Percentiles rank a stretch among this genome's conserved stretches.
These are phyloP conservation scores for Acer negundo DNA, from an alignment of 345 rosid species.

Conservation along the genomic window DNA sequence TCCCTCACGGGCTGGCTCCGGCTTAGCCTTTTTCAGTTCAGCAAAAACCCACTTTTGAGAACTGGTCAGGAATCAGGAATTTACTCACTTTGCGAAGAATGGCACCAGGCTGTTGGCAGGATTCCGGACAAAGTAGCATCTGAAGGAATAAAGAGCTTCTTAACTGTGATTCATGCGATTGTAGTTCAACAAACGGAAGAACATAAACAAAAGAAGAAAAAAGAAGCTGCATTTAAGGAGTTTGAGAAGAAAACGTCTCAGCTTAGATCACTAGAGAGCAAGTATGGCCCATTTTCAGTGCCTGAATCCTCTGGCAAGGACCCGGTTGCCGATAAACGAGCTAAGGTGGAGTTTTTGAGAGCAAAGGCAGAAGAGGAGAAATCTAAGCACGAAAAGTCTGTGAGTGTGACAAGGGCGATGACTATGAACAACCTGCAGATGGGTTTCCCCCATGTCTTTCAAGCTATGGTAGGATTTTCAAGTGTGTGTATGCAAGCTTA, in stretches of 20 bases:
- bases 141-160: constrained; percentile 90
- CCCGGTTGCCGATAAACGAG: constrained; percentile 64
- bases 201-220: constrained; percentile 81
- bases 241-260: constrained; percentile 70
- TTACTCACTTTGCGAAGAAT: constrained; percentile 85
- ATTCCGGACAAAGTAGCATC: constrained; percentile 98
- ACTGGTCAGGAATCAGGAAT: constrained; percentile 64
- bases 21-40: constrained; percentile 89
- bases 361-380: constrained; percentile 87
- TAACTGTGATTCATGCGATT: constrained; percentile 76
- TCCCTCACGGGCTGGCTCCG: constrained; percentile 93
- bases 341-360: constrained; percentile 60
- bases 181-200: constrained; percentile 87
- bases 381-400: constrained; percentile 71
- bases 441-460: constrained; percentile 91
- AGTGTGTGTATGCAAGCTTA: constrained; percentile 90
- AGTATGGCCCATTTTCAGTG: constrained; percentile 64
- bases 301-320: constrained; percentile 51
- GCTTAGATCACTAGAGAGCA: constrained; percentile 72
- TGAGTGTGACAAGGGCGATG: constrained; percentile 76
- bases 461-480: constrained; percentile 90
- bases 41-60: constrained; percentile 54
- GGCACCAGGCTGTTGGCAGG: constrained; percentile 82
- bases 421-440: constrained; percentile 87
- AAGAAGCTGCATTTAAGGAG: constrained; percentile 60